phyloP scores from a whole-genome alignment of 306 rosid species.

The Inga laurina region DNA sequence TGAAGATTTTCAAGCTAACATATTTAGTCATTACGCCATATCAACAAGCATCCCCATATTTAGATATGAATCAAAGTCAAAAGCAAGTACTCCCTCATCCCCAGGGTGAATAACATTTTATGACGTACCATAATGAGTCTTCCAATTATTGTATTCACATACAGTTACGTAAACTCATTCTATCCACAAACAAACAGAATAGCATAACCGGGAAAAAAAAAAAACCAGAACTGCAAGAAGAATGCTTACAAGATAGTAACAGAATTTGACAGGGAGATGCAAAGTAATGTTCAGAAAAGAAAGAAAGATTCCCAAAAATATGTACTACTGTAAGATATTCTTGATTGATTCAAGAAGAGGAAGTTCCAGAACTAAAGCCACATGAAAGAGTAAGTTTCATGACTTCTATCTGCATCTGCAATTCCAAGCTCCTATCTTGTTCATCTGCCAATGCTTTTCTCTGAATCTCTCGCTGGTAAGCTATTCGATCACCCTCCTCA shows the following conservation, averaged over 20 bases:
- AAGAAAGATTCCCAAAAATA: not conserved
- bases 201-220: not conserved
- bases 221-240: not conserved
- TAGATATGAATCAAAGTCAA: not conserved
- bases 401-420: slow-evolving; percentile 37
- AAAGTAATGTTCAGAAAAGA: not conserved
- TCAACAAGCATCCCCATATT: not conserved
- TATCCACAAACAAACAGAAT: not conserved
- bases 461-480: slow-evolving; percentile 20
- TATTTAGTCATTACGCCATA: not conserved
- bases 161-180: not conserved
- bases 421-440: slow-evolving; percentile 28
- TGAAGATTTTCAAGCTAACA: not conserved
- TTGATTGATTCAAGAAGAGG: not conserved
- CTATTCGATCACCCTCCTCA: not conserved
- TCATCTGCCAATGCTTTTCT: slow-evolving; percentile 36
- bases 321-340: not conserved
- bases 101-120: not conserved
- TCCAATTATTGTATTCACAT: not conserved
- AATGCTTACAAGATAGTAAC: no score
- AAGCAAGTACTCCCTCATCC: not conserved
- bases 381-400: slow-evolving; percentile 31
- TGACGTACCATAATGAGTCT: not conserved
- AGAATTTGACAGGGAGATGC: not conserved
- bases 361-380: not conserved